These are phyloP conservation scores for Stevia rebaudiana DNA, from an alignment of 140 eudicot species.

Conservation along the genomic window DNA sequence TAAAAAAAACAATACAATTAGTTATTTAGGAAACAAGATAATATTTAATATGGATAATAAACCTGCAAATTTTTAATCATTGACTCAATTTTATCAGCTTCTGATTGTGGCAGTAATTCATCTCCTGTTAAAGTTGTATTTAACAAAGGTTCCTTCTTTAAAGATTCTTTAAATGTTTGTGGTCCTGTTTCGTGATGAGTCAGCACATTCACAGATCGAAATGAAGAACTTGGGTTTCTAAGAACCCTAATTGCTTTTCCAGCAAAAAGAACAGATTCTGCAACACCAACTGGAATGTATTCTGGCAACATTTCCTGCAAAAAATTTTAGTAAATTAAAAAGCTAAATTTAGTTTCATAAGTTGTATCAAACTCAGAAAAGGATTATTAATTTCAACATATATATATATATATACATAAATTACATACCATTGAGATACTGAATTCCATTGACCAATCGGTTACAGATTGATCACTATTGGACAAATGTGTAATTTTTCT, in stretches of 20 bases:
- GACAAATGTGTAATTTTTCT: slow-evolving; percentile 45
- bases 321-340: background rate
- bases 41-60: background rate
- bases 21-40: background rate
- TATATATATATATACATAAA: background rate
- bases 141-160: slow-evolving; percentile 35
- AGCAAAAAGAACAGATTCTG: slow-evolving; percentile 91
- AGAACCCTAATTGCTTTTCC: slow-evolving; percentile 95
- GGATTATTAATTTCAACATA: slow-evolving; percentile 1
- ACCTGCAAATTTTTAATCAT: slow-evolving; percentile 84
- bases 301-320: slow-evolving; percentile 96
- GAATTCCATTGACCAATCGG: slow-evolving; percentile 80
- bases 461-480: slow-evolving; percentile 47
- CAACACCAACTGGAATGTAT: slow-evolving; percentile 62
- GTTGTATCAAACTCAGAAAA: background rate
- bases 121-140: slow-evolving; percentile 40
- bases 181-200: slow-evolving; percentile 52
- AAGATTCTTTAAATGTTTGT: slow-evolving; percentile 42
- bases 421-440: slow-evolving; percentile 57
- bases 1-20: background rate
- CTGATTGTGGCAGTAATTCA: slow-evolving; percentile 80
- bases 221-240: slow-evolving; percentile 74
- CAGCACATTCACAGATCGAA: slow-evolving; percentile 39
- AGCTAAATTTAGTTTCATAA: background rate
- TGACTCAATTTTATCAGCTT: slow-evolving; percentile 80